Conservation (phyloP, 805 yeast species). For the Candida chauliodis region DNA sequence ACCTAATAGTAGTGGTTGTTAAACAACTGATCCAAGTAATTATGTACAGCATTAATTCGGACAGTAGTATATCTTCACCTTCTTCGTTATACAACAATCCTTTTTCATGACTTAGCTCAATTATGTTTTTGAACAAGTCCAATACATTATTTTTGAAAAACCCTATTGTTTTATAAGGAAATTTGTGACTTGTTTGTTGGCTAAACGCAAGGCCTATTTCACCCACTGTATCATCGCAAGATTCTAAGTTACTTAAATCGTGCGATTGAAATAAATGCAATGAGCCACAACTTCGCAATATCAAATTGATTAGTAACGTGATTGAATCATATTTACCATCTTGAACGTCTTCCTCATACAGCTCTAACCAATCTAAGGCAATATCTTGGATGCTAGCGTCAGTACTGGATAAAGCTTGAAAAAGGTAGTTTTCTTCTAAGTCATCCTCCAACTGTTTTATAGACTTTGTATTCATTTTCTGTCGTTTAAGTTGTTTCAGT, state of each 20-base stretch:
- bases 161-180: conserved; percentile 51
- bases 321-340: conserved; percentile 43
- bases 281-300: conserved; percentile 72
- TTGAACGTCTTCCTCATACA: conserved; percentile 21
- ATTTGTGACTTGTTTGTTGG: conserved; percentile 63
- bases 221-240: conserved; percentile 68
- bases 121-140: conserved; percentile 52
- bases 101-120: conserved; percentile 55
- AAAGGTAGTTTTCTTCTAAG: conserved; percentile 29
- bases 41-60: conserved; percentile 50
- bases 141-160: conserved; percentile 52
- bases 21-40: conserved; percentile 75
- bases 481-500: conserved; percentile 9
- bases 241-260: conserved; percentile 67
- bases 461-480: conserved; percentile 6
- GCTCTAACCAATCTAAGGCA: conserved; percentile 38
- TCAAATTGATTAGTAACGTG: conserved; percentile 61
- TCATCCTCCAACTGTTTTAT: conserved; percentile 15
- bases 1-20: conserved; percentile 64
- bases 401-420: conserved; percentile 26
- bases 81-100: conserved; percentile 49
- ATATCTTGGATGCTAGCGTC: conserved; percentile 30
- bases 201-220: conserved; percentile 66
- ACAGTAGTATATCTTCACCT: conserved; percentile 27
- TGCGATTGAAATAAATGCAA: conserved; percentile 64